A percentile compares a stretch with the other conserved stretches of the same genome.
These are phyloP conservation scores for Leptodermis oblonga DNA, from an alignment of 257 asterid genomes.

Conservation along the genomic window DNA sequence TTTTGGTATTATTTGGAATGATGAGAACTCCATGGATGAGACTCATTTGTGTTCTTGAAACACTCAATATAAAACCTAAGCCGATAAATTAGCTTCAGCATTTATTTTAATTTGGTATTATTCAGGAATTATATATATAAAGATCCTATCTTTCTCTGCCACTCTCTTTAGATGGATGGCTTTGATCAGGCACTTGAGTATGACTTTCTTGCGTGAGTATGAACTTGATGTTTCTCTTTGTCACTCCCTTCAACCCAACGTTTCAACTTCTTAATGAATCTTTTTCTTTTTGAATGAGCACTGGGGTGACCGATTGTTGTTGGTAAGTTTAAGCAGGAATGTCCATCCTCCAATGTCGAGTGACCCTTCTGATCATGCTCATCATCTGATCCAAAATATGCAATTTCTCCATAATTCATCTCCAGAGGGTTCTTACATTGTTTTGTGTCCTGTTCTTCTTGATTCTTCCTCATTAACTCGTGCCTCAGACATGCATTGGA, in stretches of 20 bases:
- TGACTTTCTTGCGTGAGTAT: conserved; percentile 38
- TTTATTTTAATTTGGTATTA: no score
- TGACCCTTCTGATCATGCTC: conserved; percentile 27
- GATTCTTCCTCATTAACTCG: conserved; percentile 37
- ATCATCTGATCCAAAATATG: conserved; percentile 30
- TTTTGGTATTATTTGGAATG: no score
- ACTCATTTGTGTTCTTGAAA: no score
- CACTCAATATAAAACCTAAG: no score
- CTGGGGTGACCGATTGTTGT: conserved; percentile 13
- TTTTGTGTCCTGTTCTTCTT: conserved; percentile 23
- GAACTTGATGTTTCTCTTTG: conserved; percentile 27
- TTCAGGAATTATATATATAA: no score
- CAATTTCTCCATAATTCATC: conserved; percentile 18
- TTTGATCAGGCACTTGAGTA: conserved; percentile 44
- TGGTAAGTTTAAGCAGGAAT: conserved; percentile 30
- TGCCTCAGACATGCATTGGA: conserved; percentile 50
- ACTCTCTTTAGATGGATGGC: no score
- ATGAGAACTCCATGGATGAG: no score
- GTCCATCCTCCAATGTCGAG: conserved; percentile 19
- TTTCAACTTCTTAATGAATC: conserved; percentile 42
- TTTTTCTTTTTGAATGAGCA: conserved; percentile 41
- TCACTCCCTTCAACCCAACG: conserved; percentile 57
- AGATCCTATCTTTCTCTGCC: no score
- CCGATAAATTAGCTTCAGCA: no score
- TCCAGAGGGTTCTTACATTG: conserved; percentile 15